Conservation (phyloP, 2,329 filamentous ascomycete genomes). For the Scedosporium minutisporum region DNA sequence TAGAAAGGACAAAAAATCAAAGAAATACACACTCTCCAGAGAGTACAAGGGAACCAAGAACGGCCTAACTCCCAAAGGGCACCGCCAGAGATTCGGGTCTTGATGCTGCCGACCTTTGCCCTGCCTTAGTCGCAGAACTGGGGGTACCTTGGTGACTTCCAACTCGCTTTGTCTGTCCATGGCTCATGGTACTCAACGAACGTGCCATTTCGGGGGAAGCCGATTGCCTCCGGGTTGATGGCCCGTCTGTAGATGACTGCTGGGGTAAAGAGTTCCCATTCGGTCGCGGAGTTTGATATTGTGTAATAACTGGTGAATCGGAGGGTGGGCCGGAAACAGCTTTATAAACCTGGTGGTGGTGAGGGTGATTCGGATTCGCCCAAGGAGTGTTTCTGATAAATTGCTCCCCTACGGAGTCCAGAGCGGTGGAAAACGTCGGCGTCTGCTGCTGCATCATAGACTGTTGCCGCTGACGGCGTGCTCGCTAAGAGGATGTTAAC, state of each 20-base stretch:
- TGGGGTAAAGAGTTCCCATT: constrained; percentile 9
- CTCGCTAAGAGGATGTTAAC: background rate
- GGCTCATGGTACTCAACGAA: constrained; percentile 21
- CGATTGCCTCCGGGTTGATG: constrained; percentile 18
- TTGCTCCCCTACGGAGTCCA: constrained; percentile 67
- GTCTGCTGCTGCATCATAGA: constrained; percentile 2
- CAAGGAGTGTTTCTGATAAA: constrained; percentile 85
- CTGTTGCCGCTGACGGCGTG: constrained; percentile 7
- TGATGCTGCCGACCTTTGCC: background rate
- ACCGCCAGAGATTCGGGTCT: background rate
- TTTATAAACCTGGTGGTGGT: constrained; percentile 1
- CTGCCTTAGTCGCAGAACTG: background rate
- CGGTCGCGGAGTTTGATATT: constrained; percentile 31
- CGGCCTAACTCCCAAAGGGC: background rate
- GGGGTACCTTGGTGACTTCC: constrained; percentile 17
- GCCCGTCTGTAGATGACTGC: constrained; percentile 9
- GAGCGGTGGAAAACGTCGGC: constrained; percentile 8
- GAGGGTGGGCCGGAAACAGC: background rate
- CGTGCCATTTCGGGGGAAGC: constrained; percentile 36
- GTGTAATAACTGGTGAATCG: constrained; percentile 31
- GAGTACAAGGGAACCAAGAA: background rate
- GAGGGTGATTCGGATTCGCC: constrained; percentile 76
- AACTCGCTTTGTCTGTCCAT: constrained; percentile 24
- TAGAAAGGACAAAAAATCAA: background rate
- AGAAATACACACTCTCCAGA: background rate